phyloP scores from a whole-genome alignment of 2,329 filamentous ascomycete species.

The Berkeleyomyces rouxiae region DNA sequence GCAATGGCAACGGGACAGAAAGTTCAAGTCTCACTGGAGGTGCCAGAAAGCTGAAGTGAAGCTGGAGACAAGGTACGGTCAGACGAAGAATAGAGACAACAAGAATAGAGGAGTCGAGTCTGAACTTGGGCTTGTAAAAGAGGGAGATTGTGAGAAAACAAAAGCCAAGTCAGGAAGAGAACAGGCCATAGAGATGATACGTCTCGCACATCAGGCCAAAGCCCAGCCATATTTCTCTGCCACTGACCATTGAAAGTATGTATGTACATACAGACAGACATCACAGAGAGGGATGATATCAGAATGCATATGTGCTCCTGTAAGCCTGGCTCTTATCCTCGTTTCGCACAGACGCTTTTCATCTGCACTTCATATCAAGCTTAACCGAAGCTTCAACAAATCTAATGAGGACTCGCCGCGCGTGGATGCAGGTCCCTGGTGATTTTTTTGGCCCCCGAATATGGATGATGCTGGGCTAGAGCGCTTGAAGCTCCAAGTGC shows the following conservation, averaged over 20 bases:
- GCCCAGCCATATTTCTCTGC: background rate
- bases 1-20: background rate
- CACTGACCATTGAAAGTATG: too few species aligned
- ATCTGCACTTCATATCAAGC: slow-evolving; percentile 5
- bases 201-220: background rate
- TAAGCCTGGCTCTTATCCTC: background rate
- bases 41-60: background rate
- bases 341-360: slow-evolving; percentile 3
- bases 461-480: too few species aligned
- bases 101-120: background rate
- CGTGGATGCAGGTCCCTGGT: background rate
- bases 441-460: too few species aligned
- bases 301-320: background rate
- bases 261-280: too few species aligned
- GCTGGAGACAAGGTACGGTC: background rate
- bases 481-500: too few species aligned
- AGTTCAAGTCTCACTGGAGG: background rate
- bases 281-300: background rate
- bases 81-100: background rate
- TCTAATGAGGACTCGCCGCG: background rate
- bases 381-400: background rate
- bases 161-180: background rate
- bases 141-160: background rate
- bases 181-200: background rate
- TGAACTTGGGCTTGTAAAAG: background rate